Evolutionary conservation across 495 filamentous ascomycete species (phyloP), one percentile per base, ranked within the genome.

Genomic region (Tuber indicum): DNA sequence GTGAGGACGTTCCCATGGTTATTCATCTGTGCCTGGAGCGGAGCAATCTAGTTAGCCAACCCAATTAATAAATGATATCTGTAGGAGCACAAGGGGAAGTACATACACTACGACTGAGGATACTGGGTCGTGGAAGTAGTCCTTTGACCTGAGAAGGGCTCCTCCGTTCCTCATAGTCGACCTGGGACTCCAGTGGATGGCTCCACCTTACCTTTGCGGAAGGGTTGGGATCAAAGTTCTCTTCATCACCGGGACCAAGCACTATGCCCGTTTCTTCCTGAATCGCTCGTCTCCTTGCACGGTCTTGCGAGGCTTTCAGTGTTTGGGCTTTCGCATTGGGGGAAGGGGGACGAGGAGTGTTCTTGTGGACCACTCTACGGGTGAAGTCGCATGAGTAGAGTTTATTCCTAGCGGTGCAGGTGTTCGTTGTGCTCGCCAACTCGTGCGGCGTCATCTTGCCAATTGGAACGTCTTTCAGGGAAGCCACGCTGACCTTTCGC

Each of bases 281-380:
- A 32, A 66, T 66, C 32, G 58, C 58, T 66, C 14, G 58, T 26
- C 58, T 66, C 19, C 58, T 26, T 36, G 58, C 58, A 36, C 58
- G 58, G 58, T 66, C 58, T 66, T 66, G 58, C 58, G 58, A 66
- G 58, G 58, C 58, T 66, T 66, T 66, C 58, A 66, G 16, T 8
- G 58, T 66, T 36, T 66, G 58, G 26, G 26, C 58, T 14, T 66
- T 66, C 26, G 58, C 58, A 36, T 66, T 66, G 58, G 58, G 58
- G 26, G 58, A 66, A 36, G 58, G 58, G 36, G 58, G 58, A 19
- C 58, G 58, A 66, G 58, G 58, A 66, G 26, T 16, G 58, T 36
- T 17, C 58, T 36, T 66, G 26, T 36, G 26, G 58, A 66, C 5
- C 32, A 66, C 58, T 36, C 58, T 66, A 66, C 58, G 58, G 26